These are phyloP conservation scores for Aspergillus carbonarius DNA, from an alignment of 2,329 filamentous ascomycete genomes.

Conservation along the genomic window DNA sequence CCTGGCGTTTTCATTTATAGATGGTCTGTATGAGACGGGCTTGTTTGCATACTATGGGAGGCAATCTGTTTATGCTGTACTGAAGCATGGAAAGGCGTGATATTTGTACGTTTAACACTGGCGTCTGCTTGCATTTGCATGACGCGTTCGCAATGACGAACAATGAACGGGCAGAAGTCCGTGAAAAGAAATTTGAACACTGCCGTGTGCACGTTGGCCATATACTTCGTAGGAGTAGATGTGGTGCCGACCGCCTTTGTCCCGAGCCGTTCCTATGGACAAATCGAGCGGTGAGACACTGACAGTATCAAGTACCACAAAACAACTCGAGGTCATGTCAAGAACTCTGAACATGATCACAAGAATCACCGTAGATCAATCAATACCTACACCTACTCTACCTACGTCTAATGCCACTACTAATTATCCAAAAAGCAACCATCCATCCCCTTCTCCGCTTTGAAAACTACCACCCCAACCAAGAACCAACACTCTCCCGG, in stretches of 20 bases:
- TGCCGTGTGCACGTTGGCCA: no score
- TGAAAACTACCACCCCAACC: neutral
- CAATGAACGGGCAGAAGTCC: neutral
- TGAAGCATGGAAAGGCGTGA: conserved; percentile 18
- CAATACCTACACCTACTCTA: neutral
- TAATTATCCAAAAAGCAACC: neutral
- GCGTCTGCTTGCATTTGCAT: conserved; percentile 28
- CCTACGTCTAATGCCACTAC: neutral
- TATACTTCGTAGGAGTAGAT: no score
- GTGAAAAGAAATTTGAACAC: no score
- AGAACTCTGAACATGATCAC: no score
- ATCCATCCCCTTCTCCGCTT: neutral
- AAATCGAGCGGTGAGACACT: neutral
- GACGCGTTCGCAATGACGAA: conserved; percentile 1
- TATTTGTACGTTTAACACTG: conserved; percentile 7
- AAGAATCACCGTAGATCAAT: neutral
- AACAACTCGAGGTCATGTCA: no score
- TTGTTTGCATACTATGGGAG: conserved; percentile 12
- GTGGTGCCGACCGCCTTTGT: neutral
- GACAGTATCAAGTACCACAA: neutral
- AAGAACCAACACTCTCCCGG: neutral
- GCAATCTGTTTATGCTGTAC: conserved; percentile 4
- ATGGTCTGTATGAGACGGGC: conserved; percentile 9
- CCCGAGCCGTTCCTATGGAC: neutral
- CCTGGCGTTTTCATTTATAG: conserved; percentile 22